These are phyloP conservation scores for Curvularia hawaiiensis DNA, from an alignment of 2,329 filamentous ascomycete species.

Conservation along the genomic window DNA sequence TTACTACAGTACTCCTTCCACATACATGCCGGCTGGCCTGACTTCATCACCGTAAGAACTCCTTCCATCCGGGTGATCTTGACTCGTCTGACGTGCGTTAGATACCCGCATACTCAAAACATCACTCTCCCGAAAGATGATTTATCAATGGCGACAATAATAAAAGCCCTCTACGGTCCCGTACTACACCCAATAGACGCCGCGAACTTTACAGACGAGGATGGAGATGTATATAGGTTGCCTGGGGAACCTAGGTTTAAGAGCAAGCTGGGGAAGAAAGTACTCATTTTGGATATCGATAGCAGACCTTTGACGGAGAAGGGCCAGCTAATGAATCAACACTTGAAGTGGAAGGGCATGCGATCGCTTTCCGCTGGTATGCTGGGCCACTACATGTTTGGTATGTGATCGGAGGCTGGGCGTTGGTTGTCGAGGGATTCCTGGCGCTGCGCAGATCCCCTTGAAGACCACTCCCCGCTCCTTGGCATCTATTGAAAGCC, in stretches of 20 bases:
- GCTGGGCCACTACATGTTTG: constrained; percentile 48
- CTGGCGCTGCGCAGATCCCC: background rate
- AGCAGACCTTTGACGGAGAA: constrained; percentile 42
- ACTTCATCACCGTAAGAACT: constrained; percentile 31
- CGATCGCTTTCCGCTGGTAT: constrained; percentile 46
- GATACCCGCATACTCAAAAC: constrained; percentile 34
- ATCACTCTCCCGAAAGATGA: constrained; percentile 35
- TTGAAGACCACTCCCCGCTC: background rate
- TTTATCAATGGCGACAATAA: constrained; percentile 43
- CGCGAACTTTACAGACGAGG: constrained; percentile 46
- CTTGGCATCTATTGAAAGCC: background rate
- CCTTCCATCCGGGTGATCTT: background rate
- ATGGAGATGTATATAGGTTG: constrained; percentile 42
- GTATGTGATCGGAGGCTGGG: constrained; percentile 18
- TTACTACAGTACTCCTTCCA: constrained; percentile 37
- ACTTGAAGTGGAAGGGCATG: constrained; percentile 47
- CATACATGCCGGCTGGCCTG: constrained; percentile 28
- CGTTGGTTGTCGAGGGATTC: background rate
- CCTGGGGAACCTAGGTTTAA: constrained; percentile 40
- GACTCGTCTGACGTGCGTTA: constrained; percentile 15
- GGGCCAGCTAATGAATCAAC: constrained; percentile 45
- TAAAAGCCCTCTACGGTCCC: constrained; percentile 45
- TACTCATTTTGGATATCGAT: constrained; percentile 47
- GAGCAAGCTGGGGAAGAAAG: constrained; percentile 44
- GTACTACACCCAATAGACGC: constrained; percentile 44